Evolutionary conservation across 2,329 filamentous ascomycete genomes (phyloP), one percentile per base, ranked within the genome.

Genomic region (Aspergillus novofumigatus): DNA sequence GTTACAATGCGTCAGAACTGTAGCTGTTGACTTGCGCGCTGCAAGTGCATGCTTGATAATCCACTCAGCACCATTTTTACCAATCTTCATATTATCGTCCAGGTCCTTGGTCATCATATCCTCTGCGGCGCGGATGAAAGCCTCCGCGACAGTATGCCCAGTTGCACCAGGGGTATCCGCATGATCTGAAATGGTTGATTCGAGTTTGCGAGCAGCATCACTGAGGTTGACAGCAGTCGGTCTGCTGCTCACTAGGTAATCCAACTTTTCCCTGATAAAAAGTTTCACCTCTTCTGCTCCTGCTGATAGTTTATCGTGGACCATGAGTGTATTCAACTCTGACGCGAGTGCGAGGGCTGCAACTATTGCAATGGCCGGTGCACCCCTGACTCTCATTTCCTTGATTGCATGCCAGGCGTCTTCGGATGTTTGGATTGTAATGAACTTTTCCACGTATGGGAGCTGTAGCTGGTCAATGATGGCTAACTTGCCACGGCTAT

Each of bases 331-430:
- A 52, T 86, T 79, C 8, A 97, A 77, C 73, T 97, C 93, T 8
- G 96, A 90, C 1, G 92, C 92, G 38, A 97, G 83, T 2, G 90
- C 88, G 35, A 99, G 83, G 21, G 90, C 90, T 23, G 94, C 94
- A n/a, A 99, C 94, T 62, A 99, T 97, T 48, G 94, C 94, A 72
- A 99, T 99, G 49, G 94, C 94, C 0, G 94, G 94, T 4, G 94
- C 94, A 44, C 91, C 89, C 53, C 85, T 80, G 17, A 81, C 79
- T 62, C 83, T 82, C 85, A 88, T 88, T 51, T 84, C 80, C 65
- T 83, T 85, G 69, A 88, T 87, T 4, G 84, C 84, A 69, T 85
- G 80, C 84, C 84, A 87, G 56, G 81, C 85, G 74, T 86, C 84
- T 66, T 83, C 78, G 51, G 79, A 77, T 38, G 78, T 79, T 55